phyloP scores from a whole-genome alignment of 352 stramenopile species.

The Pythium aristosporum region DNA sequence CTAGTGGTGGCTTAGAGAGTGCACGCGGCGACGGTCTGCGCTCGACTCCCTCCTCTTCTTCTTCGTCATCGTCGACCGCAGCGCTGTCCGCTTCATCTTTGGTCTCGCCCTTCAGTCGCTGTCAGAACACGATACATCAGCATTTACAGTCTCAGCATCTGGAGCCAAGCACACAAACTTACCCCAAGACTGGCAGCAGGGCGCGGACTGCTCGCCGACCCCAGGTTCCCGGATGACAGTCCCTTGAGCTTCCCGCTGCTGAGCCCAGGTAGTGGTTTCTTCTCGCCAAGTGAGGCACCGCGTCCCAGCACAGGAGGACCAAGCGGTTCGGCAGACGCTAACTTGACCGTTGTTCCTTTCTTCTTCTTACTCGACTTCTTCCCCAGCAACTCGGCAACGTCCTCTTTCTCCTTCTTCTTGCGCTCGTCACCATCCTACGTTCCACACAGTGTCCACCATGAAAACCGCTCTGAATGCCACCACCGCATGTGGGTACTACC shows the following conservation, averaged over 20 bases:
- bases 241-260: conserved; percentile 25
- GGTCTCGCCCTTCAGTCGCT: conserved; percentile 31
- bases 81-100: conserved; percentile 40
- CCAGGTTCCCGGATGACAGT: conserved; percentile 15
- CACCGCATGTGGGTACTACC: not conserved
- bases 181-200: conserved; percentile 51
- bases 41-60: conserved; percentile 18
- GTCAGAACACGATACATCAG: not conserved
- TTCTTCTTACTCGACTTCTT: conserved; percentile 66
- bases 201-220: conserved; percentile 36
- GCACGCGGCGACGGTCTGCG: conserved; percentile 22
- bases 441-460: not conserved
- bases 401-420: conserved; percentile 81
- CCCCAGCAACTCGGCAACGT: conserved; percentile 77
- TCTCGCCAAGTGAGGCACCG: conserved; percentile 47
- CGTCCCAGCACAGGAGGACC: conserved; percentile 41
- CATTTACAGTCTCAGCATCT: not conserved
- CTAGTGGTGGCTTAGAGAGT: conserved; percentile 56
- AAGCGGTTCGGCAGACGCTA: conserved; percentile 34
- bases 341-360: conserved; percentile 35
- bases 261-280: conserved; percentile 66
- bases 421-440: conserved; percentile 62
- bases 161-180: conserved; percentile 12
- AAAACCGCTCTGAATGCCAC: not conserved
- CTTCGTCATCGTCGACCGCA: conserved; percentile 31